A percentile compares a stretch with the other conserved stretches of the same genome.
phyloP scores from a whole-genome alignment of 352 stramenopile species.

The Phytophthora meadii region DNA sequence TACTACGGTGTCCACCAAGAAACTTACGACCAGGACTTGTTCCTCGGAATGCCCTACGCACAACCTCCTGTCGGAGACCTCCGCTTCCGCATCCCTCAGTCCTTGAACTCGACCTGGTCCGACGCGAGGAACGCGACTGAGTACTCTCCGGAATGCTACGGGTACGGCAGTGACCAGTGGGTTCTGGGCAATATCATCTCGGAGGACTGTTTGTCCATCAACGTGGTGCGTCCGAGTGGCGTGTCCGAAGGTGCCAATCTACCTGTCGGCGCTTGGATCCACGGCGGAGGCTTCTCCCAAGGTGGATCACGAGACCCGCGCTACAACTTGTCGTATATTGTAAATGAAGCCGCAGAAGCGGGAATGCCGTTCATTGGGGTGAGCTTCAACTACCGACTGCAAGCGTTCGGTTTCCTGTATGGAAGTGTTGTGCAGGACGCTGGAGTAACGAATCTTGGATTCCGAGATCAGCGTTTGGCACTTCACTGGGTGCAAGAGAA shows the following conservation, averaged over 20 bases:
- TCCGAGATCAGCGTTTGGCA: slow-evolving; percentile 83
- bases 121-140: slow-evolving; percentile 38
- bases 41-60: slow-evolving; percentile 42
- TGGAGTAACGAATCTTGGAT: slow-evolving; percentile 74
- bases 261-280: slow-evolving; percentile 37
- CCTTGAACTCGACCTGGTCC: slow-evolving; percentile 26
- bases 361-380: slow-evolving; percentile 43
- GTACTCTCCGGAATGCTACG: slow-evolving; percentile 47
- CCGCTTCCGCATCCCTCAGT: slow-evolving; percentile 22
- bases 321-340: slow-evolving; percentile 43
- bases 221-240: slow-evolving; percentile 37
- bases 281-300: slow-evolving; percentile 31
- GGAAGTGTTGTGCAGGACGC: slow-evolving; percentile 41
- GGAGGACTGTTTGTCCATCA: slow-evolving; percentile 31
- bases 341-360: slow-evolving; percentile 25
- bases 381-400: slow-evolving; percentile 50
- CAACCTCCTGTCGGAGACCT: slow-evolving; percentile 26
- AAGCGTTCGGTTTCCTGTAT: slow-evolving; percentile 43
- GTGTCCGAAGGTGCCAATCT: slow-evolving; percentile 21
- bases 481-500: slow-evolving; percentile 53
- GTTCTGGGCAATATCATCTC: slow-evolving; percentile 29
- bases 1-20: slow-evolving; percentile 36
- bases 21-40: slow-evolving; percentile 37
- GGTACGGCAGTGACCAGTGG: slow-evolving; percentile 34
- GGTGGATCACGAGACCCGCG: slow-evolving; percentile 36